phyloP scores from a whole-genome alignment of 257 asterid species.

The Lycium barbarum region DNA sequence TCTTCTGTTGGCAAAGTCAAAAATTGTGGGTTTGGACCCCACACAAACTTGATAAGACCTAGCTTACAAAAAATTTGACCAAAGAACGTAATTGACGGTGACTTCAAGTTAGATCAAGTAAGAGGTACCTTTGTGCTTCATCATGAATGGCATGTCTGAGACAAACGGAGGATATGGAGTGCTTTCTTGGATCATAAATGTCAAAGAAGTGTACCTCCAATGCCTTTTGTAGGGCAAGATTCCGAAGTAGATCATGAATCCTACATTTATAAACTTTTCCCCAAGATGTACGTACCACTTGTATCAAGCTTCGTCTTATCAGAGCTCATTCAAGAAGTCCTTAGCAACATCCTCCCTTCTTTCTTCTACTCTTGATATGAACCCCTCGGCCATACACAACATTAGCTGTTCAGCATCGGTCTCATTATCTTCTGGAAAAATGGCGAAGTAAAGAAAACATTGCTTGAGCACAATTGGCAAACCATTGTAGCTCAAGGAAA shows the following conservation, averaged over 20 bases:
- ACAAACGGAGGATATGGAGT: no score
- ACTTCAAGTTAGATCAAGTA: background rate
- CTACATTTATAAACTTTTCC: background rate
- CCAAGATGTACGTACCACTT: background rate
- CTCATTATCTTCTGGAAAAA: slow-evolving; percentile 5
- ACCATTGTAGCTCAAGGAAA: background rate
- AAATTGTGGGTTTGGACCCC: no score
- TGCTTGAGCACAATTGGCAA: background rate
- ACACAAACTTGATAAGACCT: background rate
- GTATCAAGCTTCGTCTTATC: background rate
- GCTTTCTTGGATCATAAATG: no score
- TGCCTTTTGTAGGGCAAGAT: background rate
- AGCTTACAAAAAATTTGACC: background rate
- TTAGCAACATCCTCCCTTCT: background rate
- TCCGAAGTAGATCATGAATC: background rate
- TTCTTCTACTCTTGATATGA: background rate
- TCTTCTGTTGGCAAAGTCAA: no score
- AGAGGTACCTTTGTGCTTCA: no score
- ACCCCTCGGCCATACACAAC: background rate
- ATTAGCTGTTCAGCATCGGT: background rate
- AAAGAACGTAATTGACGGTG: background rate
- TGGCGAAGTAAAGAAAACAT: slow-evolving; percentile 16
- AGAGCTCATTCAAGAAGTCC: background rate
- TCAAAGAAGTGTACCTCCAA: background rate
- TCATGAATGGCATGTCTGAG: no score